Base-by-base conservation (phyloP, 1,284 basidiomycete genomes). In the Chondrostereum purpureum region DNA sequence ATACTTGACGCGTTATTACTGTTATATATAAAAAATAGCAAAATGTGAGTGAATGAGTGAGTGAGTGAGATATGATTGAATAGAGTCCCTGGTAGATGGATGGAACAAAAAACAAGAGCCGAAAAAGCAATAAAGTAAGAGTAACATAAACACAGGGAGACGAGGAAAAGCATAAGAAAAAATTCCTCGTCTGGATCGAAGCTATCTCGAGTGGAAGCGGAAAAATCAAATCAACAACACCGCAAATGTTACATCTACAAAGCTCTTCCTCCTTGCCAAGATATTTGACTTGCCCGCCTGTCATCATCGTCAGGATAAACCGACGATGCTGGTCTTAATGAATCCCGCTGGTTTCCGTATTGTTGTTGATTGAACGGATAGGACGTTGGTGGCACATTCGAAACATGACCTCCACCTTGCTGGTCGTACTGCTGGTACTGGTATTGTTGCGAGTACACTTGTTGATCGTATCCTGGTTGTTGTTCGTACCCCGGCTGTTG, bases 211-310 rank as follows among this genome's bases (percentile, higher is more conserved):
- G n/a, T n/a, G n/a, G n/a, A n/a, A n/a, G n/a, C n/a, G n/a, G 27
- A 33, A 33, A 10, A 33, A 33, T n/a, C 27, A 10, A 33, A 33
- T 10, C 27, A 10, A 10, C 10, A 33, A 33, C n/a, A 10, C 27
- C 27, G 10, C 27, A 10, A 33, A 10, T 10, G 12, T 37, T 37
- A 19, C 20, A 14, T 47, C 44, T 53, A 73, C 55, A 75, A 20
- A 36, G 72, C 75, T 39, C 50, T 58, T 19, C 65, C 68, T 0
- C 67, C 72, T 36, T 60, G 51, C 74, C 73, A 75, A 31, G 69
- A 65, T 3, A 59, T 53, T 33, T 52, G 51, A 44, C 66, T 69
- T 31, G 53, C 51, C 27, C 63, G 63, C 49, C 63, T 51, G 21
- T 55, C 52, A 20, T 55, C 49, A n/a, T 51, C 51, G 20, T 43